Percentiles rank a stretch among this genome's conserved stretches.
phyloP scores from a whole-genome alignment of 2,329 filamentous ascomycete genomes.

The Aspergillus neoniger region DNA sequence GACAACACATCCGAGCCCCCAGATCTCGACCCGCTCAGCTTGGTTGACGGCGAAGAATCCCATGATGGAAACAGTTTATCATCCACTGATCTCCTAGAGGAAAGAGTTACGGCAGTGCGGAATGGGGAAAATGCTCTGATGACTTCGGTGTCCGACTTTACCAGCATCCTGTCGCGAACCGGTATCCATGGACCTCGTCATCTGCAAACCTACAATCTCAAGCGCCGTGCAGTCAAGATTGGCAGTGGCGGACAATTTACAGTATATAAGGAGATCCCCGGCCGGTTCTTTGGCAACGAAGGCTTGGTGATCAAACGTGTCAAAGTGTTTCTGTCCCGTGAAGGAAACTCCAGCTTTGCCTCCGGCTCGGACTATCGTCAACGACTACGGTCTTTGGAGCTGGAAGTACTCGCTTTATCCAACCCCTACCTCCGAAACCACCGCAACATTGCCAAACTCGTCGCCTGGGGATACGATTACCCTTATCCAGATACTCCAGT shows the following conservation, averaged over 20 bases:
- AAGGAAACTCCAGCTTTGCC: slow-evolving; percentile 23
- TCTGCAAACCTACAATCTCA: slow-evolving; percentile 25
- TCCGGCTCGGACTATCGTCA: slow-evolving; percentile 26
- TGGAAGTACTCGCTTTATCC: slow-evolving; percentile 31
- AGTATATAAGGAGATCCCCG: slow-evolving; percentile 25
- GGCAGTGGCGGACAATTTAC: slow-evolving; percentile 31
- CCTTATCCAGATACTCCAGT: slow-evolving; percentile 29
- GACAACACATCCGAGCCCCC: neutral
- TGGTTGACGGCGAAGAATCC: slow-evolving; percentile 9
- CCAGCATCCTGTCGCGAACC: slow-evolving; percentile 28
- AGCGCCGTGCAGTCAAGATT: slow-evolving; percentile 26
- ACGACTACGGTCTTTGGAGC: slow-evolving; percentile 26
- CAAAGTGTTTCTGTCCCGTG: slow-evolving; percentile 27
- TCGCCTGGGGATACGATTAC: slow-evolving; percentile 33
- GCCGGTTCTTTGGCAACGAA: slow-evolving; percentile 17
- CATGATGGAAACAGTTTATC: neutral
- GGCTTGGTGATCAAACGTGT: slow-evolving; percentile 32
- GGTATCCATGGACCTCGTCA: slow-evolving; percentile 30
- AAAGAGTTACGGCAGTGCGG: slow-evolving; percentile 27
- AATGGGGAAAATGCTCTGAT: slow-evolving; percentile 28
- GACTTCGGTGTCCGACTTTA: slow-evolving; percentile 31
- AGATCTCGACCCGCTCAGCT: neutral
- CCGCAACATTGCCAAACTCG: slow-evolving; percentile 28
- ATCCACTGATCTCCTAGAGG: slow-evolving; percentile 26
- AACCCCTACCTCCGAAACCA: slow-evolving; percentile 29